A percentile compares a stretch with the other conserved stretches of the same genome.
Conservation (phyloP, 129 eudicot genomes). For the Deinandra increscens region DNA sequence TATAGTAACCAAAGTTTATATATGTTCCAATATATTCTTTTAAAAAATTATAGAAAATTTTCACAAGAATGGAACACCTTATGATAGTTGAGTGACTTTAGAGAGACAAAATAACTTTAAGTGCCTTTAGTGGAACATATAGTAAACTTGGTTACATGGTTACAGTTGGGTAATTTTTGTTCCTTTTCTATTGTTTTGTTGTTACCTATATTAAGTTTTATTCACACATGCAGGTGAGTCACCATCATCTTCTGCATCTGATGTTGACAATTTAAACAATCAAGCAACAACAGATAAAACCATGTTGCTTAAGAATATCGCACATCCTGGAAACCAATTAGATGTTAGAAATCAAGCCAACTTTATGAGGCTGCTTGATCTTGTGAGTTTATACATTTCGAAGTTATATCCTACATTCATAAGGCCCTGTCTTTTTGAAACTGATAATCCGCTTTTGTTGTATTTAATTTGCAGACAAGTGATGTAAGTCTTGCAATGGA, state of each 20-base stretch:
- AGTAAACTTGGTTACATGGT: no score
- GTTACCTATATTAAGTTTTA: background rate
- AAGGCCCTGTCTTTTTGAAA: background rate
- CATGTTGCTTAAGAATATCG: conserved; percentile 43
- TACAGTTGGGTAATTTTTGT: no score
- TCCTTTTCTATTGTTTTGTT: no score
- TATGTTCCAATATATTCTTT: no score
- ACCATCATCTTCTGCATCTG: conserved; percentile 98
- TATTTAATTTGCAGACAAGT: conserved; percentile 50
- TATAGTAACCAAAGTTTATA: no score
- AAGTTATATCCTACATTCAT: background rate
- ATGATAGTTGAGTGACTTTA: no score
- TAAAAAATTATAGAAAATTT: no score
- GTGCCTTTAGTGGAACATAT: no score
- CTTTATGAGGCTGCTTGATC: conserved; percentile 69
- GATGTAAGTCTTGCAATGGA: conserved; percentile 84
- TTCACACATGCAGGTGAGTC: conserved; percentile 66
- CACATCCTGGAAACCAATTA: conserved; percentile 44
- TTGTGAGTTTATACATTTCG: conserved; percentile 50
- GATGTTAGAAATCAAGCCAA: conserved; percentile 50
- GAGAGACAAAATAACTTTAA: no score
- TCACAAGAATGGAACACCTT: no score
- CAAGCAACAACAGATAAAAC: conserved; percentile 54
- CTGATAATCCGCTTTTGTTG: conserved; percentile 1
- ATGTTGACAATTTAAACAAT: conserved; percentile 75